Percentiles rank a stretch among this genome's conserved stretches.
These are phyloP conservation scores for Aureobasidium zeae DNA, from an alignment of 2,329 filamentous ascomycete species.

Conservation along the genomic window DNA sequence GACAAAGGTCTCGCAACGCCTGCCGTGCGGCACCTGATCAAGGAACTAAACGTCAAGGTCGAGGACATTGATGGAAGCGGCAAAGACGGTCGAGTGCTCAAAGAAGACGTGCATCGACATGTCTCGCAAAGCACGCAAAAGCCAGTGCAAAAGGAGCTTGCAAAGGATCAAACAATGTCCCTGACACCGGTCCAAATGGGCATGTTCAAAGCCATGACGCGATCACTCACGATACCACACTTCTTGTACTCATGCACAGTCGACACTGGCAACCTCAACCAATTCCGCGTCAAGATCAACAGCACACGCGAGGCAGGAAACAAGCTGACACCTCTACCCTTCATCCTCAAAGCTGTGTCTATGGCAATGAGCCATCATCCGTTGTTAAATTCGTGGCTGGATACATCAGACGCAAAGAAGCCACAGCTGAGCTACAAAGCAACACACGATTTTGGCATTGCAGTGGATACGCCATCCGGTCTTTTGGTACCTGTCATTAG, in stretches of 20 bases:
- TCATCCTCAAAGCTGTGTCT: conserved; percentile 92
- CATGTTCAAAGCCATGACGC: conserved; percentile 98
- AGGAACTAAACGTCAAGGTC: conserved; percentile 70
- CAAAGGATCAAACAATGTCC: conserved; percentile 55
- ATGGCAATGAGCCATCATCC: conserved; percentile 73
- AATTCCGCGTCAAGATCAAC: conserved; percentile 68
- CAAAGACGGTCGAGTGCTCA: conserved; percentile 80
- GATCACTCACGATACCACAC: conserved; percentile 81
- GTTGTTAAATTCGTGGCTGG: conserved; percentile 77
- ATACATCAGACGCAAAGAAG: conserved; percentile 52
- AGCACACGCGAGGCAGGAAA: conserved; percentile 33
- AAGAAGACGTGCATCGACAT: conserved; percentile 68
- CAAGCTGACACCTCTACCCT: conserved; percentile 83
- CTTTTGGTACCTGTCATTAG: conserved; percentile 87
- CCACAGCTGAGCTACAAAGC: conserved; percentile 69
- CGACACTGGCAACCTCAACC: conserved; percentile 65
- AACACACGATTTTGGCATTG: conserved; percentile 89
- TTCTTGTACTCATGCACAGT: conserved; percentile 91
- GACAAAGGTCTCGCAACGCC: conserved; percentile 65
- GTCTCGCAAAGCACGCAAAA: conserved; percentile 21
- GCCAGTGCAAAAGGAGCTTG: conserved; percentile 28
- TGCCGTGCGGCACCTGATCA: conserved; percentile 79
- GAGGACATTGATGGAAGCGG: conserved; percentile 72
- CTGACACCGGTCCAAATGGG: conserved; percentile 73
- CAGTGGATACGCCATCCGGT: conserved; percentile 85